Base-by-base conservation (phyloP, 208 protist species). In the Herpetomonas samuelpessoai region DNA sequence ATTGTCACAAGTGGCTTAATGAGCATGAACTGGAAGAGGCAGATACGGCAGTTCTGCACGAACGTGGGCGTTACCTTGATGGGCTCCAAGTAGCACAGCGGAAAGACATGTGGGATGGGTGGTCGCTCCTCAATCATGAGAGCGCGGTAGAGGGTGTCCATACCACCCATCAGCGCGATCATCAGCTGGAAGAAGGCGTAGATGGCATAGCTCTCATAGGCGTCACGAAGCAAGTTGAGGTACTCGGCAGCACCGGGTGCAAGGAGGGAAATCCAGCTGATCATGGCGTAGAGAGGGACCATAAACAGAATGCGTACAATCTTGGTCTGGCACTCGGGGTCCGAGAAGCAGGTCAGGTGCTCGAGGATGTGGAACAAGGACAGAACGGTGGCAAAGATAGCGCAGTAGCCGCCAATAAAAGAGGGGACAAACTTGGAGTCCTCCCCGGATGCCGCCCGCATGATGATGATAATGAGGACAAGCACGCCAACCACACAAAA, bases 111-210 rank as follows among this genome's bases (percentile, higher is more conserved):
- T 31, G 55, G 58, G 38, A 97, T 64, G 19, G 84, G 81, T 10
- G 86, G 80, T 14, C 77, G 79, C 59, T 92, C 83, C 68, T 91
- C 86, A 22, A 87, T 74, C 84, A 92, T 92, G 41, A 95, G 81
- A 18, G 82, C 74, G 26, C 86, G 79, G 65, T 93, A 90, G 39
- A 93, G 71, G 1, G 86, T 87, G 71, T 95, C 88, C 53, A 88
- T 76, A 39, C 92, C 91, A 21, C 89, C 95, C 80, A 97, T 89
- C 19, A 96, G 85, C 25, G 85, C 92, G 22, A 97, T 82, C 83
- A 98, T 96, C 16, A 97, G 76, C 56, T 87, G 82, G 63, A 98
- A 94, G 70, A 98, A 98, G 70, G 86, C 81, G 74, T 98, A 98
- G 51, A 98, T 88, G 49, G 83, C 95, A 70, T 97, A 98, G 70